Base-by-base conservation (phyloP, 805 yeast species). In the Lachancea meyersii region DNA sequence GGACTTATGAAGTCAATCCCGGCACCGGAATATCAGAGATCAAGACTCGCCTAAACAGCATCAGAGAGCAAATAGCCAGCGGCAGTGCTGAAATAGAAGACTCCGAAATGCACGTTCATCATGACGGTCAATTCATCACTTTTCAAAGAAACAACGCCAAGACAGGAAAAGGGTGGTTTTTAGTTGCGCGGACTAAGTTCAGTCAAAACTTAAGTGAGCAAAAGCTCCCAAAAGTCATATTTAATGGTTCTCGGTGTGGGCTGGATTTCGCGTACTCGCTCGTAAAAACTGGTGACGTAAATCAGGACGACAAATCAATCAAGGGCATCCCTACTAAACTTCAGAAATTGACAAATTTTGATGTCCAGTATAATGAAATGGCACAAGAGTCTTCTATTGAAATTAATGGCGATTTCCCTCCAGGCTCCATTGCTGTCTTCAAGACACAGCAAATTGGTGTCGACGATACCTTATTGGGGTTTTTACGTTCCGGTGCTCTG, bases 31-130 rank as follows among this genome's bases (percentile, higher is more conserved):
- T 91, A 55, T 80, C 86, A 4, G 65, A 70, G 40, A 82, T 85
- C n/a, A 93, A 89, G 61, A 55, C 64, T 13, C 66, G 72, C 45
- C 64, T 85, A 41, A 75, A 82, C 56, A 62, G 61, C 9, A 75
- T 84, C n/a, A 71, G 93, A 50, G 64, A 68, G 32, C 61, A 70
- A 9, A 70, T 84, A 38, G 79, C 86, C 1, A 62, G 61, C 18
- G 79, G 80, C 46, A 62, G 62, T 28, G 50, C 52, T 28, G 63
- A 59, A 39, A 58, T 64, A 31, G 72, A 68, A 42, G 94, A 86
- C 49, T 85, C 85, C 53, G 97, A 91, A 63, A 87, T 86, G 84
- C 91, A 86, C 60, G 85, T 91, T 31, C 97, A 91, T 58, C 96
- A 86, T 55, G 95, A 88, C 49, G 96, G 86, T 11, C 95, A 89